Percentiles rank a stretch among this genome's conserved stretches.
phyloP scores from a whole-genome alignment of 176 grass and related monocot genomes.

The Poa pratensis region DNA sequence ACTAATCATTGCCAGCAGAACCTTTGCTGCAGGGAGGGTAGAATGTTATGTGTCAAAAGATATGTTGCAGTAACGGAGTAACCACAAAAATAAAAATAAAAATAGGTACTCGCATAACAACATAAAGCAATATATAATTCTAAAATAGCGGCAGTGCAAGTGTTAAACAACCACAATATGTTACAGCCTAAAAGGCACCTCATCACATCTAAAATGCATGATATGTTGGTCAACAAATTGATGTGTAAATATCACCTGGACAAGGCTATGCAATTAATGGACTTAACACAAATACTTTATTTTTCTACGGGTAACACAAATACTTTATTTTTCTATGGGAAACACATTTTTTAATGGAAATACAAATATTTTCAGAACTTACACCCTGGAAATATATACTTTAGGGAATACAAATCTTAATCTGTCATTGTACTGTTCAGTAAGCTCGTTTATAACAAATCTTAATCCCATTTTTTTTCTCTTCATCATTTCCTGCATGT shows the following conservation, averaged over 20 bases:
- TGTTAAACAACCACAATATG: not conserved
- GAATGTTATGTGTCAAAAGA: slow-evolving; percentile 26
- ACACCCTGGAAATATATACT: slow-evolving; percentile 59
- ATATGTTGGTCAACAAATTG: not conserved
- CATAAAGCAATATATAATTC: too few relatives aligned
- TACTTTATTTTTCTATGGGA: not conserved
- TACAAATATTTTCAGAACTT: slow-evolving; percentile 20
- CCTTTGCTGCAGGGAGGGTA: slow-evolving; percentile 55
- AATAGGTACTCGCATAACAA: too few relatives aligned
- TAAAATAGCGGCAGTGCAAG: too few relatives aligned
- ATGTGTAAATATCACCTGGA: not conserved
- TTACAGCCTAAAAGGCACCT: not conserved
- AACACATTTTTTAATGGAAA: not conserved
- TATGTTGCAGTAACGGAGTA: not conserved
- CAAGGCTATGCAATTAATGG: not conserved
- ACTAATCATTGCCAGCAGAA: slow-evolving; percentile 16
- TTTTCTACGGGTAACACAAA: not conserved
- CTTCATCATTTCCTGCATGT: slow-evolving; percentile 65
- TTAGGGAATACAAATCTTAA: slow-evolving; percentile 52
- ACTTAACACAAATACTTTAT: not conserved
- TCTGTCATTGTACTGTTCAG: slow-evolving; percentile 37
- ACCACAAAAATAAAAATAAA: not conserved
- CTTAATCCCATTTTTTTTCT: slow-evolving; percentile 57
- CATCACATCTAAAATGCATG: not conserved
- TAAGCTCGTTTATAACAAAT: slow-evolving; percentile 52